Conservation (phyloP, 2,329 filamentous ascomycete species). For the Diaporthe australafricana region DNA sequence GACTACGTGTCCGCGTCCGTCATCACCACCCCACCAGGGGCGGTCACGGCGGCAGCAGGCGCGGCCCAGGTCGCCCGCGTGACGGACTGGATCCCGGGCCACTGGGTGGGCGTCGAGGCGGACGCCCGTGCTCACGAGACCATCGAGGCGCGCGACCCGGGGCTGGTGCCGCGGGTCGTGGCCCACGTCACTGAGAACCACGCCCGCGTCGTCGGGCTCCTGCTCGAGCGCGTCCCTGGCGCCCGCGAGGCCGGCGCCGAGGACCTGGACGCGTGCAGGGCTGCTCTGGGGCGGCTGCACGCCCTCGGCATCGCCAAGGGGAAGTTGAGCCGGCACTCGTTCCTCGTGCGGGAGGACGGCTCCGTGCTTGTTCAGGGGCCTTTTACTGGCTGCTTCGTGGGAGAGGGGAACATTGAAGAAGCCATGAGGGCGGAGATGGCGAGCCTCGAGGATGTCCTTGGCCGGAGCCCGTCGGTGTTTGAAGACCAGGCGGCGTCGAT, state of each 20-base stretch:
- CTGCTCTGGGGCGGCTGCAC: slow-evolving; percentile 3
- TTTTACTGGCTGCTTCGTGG: neutral
- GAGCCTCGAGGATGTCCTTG: neutral
- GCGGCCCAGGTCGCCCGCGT: neutral
- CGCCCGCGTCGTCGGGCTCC: slow-evolving; percentile 1
- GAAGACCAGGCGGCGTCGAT: neutral
- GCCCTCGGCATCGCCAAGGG: slow-evolving; percentile 10
- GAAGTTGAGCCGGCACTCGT: slow-evolving; percentile 9
- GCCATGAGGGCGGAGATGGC: neutral
- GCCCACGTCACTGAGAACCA: slow-evolving; percentile 29
- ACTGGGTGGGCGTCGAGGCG: neutral
- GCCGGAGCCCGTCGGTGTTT: neutral
- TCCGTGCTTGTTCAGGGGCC: slow-evolving; percentile 19
- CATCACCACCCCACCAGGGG: neutral
- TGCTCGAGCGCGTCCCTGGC: slow-evolving; percentile 12
- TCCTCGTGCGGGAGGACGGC: neutral
- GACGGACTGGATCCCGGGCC: neutral
- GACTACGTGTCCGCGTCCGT: neutral
- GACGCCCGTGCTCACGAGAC: slow-evolving; percentile 15
- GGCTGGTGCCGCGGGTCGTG: slow-evolving; percentile 9
- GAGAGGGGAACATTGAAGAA: neutral
- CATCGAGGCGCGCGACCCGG: slow-evolving; percentile 23
- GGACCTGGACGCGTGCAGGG: slow-evolving; percentile 13
- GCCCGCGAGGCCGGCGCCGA: slow-evolving; percentile 19
- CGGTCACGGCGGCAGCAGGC: neutral